Evolutionary conservation across 768 basidiomycete species (phyloP).

Genomic region (Lactarius hatsudake): DNA sequence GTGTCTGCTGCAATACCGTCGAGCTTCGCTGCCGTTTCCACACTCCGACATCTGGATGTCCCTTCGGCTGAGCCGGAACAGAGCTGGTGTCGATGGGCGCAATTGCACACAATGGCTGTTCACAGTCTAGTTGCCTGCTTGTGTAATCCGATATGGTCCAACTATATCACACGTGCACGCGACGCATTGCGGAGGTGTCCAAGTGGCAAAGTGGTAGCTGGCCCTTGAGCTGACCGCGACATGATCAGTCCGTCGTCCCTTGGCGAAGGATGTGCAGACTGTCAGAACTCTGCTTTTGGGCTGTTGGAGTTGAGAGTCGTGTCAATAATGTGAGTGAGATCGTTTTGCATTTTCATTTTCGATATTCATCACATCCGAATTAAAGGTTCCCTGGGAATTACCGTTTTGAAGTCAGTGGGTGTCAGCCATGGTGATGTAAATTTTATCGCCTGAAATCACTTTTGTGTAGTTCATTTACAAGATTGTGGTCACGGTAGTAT

Average conservation of each 20-base stretch:
- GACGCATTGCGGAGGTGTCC: neutral
- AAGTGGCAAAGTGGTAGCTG: neutral
- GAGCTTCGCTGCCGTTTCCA: neutral
- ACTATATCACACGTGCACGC: neutral
- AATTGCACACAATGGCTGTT: neutral
- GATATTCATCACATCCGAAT: neutral
- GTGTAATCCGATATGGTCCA: neutral
- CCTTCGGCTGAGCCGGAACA: neutral
- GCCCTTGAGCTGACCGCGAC: too few species aligned
- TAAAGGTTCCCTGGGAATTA: neutral
- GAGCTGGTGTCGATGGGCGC: neutral
- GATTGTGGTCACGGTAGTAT: too few species aligned
- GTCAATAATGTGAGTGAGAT: neutral
- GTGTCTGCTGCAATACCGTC: neutral
- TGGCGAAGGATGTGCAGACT: too few species aligned
- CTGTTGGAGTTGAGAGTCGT: neutral
- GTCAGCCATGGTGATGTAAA: neutral
- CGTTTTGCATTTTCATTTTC: neutral
- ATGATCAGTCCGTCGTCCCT: too few species aligned
- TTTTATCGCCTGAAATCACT: too few species aligned
- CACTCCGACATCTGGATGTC: neutral
- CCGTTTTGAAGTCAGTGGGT: neutral
- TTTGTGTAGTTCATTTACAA: too few species aligned
- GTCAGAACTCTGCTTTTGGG: too few species aligned
- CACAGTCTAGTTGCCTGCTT: neutral